Evolutionary conservation across 2,329 filamentous ascomycete genomes (phyloP).

Genomic region (Neurospora sp.): DNA sequence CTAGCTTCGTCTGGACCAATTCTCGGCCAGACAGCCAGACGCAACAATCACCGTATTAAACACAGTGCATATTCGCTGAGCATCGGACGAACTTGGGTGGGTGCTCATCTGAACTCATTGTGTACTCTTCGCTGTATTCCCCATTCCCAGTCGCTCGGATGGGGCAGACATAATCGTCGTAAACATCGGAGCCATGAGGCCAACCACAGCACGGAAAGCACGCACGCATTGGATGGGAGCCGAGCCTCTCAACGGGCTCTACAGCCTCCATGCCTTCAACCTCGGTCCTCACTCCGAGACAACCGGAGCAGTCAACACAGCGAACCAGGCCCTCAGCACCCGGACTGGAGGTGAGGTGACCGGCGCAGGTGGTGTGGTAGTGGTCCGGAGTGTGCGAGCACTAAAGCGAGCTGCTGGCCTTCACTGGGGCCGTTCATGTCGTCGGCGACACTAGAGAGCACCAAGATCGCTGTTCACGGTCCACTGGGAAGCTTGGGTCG

Average conservation of each 20-base stretch:
- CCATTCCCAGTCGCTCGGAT: background rate
- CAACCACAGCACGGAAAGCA: background rate
- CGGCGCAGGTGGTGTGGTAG: background rate
- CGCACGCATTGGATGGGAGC: background rate
- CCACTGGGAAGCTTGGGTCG: slow-evolving; percentile 3
- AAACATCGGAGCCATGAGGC: background rate
- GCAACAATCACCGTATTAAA: background rate
- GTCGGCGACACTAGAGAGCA: slow-evolving; percentile 1
- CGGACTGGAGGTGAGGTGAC: background rate
- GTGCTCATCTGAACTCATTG: background rate
- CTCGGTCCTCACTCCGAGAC: background rate
- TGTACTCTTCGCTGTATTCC: background rate
- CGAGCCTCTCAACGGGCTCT: background rate
- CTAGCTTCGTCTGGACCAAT: background rate
- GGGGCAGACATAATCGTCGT: background rate
- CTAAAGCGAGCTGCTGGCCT: slow-evolving; percentile 1
- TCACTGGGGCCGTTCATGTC: background rate
- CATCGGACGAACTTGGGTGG: background rate
- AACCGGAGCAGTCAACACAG: background rate
- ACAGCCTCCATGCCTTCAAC: background rate
- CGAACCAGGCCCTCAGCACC: background rate
- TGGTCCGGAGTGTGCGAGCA: background rate
- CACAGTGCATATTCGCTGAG: background rate
- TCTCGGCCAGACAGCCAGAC: background rate
- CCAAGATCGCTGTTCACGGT: slow-evolving; percentile 4